Evolutionary conservation across 2,329 filamentous ascomycete genomes (phyloP), one percentile per base, ranked within the genome.

Genomic region (Colletotrichum costaricense): DNA sequence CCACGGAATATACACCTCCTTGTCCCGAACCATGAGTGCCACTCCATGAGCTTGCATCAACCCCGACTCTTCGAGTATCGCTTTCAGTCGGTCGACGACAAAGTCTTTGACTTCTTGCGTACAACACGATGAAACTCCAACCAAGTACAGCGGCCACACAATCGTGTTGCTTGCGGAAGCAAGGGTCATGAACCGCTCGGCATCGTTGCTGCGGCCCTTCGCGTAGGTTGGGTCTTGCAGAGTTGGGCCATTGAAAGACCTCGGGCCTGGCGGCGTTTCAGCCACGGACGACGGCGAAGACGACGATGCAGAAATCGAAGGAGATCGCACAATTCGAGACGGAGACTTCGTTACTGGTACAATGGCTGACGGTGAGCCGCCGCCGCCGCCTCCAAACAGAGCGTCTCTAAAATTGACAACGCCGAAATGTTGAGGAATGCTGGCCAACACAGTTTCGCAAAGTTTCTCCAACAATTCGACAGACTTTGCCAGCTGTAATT

Each of bases 131-230:
- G 86, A 87, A 77, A 86, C 83, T 66, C 86, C 87, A 8, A 86
- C 82, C 12, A 85, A 82, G 68, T 87, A 88, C 4, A 88, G 80
- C 5, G 87, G 87, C 86, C 86, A 88, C 52, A 88, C 83, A 9
- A 87, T 82, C 19, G 85, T 84, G 74, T 87, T 86, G 28, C 86
- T 86, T 1, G 85, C 83, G 9, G 86, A 86, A 0, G 84, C 85
- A 7, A 88, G 79, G 5, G 86, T 84, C 84, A 88, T 84, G 77
- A 87, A 86, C 28, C 86, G 81, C 70, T 83, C 83, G 1, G 84
- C 83, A 55, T 84, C 82, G 57, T 82, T 81, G 8, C 81, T 80
- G 16, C 78, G 76, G 46, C 78, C 78, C 19, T 76, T 78, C 1
- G 81, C 81, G 38, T 82, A 80, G 7, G 82, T 83, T 3, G 84